Percentiles rank a stretch among this genome's conserved stretches.
phyloP scores from a whole-genome alignment of 2,329 filamentous ascomycete species.

The Ascochyta viciae-villosae region DNA sequence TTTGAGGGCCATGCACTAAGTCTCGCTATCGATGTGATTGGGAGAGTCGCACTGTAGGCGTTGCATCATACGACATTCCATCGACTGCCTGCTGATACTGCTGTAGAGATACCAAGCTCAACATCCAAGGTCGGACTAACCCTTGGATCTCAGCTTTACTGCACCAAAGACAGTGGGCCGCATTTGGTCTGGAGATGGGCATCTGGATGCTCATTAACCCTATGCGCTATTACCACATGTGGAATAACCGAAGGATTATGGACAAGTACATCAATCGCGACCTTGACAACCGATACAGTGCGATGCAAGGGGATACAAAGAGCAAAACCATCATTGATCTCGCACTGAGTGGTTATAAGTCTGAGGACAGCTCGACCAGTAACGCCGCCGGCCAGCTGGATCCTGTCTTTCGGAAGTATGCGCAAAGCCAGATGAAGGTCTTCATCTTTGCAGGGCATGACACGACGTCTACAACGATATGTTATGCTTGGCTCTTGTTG shows the following conservation, averaged over 20 bases:
- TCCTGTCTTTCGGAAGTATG: conserved; percentile 26
- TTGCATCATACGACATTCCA: background rate
- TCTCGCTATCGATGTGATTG: background rate
- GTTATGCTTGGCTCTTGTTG: conserved; percentile 32
- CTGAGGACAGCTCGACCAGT: background rate
- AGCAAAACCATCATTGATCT: conserved; percentile 1
- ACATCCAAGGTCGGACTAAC: conserved; percentile 8
- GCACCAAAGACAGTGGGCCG: conserved; percentile 12
- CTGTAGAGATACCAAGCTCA: conserved; percentile 14
- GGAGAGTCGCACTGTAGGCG: background rate
- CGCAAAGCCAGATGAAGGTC: conserved; percentile 34
- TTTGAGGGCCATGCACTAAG: background rate
- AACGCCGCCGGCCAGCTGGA: conserved; percentile 2
- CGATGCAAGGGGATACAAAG: conserved; percentile 17
- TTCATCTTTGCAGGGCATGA: conserved; percentile 46
- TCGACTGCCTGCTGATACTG: background rate
- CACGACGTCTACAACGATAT: conserved; percentile 36
- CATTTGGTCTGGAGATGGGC: conserved; percentile 11
- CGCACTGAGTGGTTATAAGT: background rate
- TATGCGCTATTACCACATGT: conserved; percentile 10
- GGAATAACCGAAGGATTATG: conserved; percentile 11
- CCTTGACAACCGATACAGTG: conserved; percentile 17
- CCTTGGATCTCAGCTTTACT: conserved; percentile 15
- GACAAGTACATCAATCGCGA: conserved; percentile 21
- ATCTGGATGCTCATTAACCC: conserved; percentile 18